Base-by-base conservation (phyloP, 306 rosid genomes). In the Vigna unguiculata region DNA sequence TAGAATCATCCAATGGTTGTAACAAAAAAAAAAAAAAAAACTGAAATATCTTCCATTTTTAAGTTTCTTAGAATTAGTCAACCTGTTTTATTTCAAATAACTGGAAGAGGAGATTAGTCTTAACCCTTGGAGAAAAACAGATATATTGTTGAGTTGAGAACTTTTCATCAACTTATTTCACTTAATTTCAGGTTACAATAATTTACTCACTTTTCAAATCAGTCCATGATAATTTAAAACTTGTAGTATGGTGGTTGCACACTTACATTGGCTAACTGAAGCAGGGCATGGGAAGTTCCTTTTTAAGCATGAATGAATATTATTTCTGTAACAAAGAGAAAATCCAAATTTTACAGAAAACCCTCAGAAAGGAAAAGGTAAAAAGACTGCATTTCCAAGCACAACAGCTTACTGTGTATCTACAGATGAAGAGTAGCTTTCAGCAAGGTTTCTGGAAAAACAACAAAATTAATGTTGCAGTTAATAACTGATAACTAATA, bases 361-460 rank as follows among this genome's bases (percentile, higher is more conserved):
- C 59, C 54, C 15, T 58, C 19, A 21, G 36, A 74, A 45, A 61
- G 45, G 11, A 40, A 76, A 72, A 45, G 60, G 41, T 28, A 12
- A 52, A 62, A 77, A 46, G 17, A 72, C 61, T 60, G 22, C 54
- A 60, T 60, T 77, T 84, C 72, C 51, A 62, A 72, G 69, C 14
- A 79, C 52, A 71, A 41, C 22, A 59, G 6, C 85, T 88, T 90
- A 94, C 98, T 36, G 49, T 80, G 74, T 76, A 57, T 89, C 71
- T 14, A 54, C 88, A 1, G 88, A 87, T 10, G 90, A 61, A 60
- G 97, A 86, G 89, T 90, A 91, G 85, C 96, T 85, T 85, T 91
- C 98, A 40, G 85, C 95, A 72, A 89, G 76, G 81, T 94, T 94
- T 83, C 98, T 94, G 95, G n/a, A 71, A 83, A 86, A 85, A 58